phyloP scores from a whole-genome alignment of 2,329 filamentous ascomycete genomes.

The Aotearoamyces nothofagi region DNA sequence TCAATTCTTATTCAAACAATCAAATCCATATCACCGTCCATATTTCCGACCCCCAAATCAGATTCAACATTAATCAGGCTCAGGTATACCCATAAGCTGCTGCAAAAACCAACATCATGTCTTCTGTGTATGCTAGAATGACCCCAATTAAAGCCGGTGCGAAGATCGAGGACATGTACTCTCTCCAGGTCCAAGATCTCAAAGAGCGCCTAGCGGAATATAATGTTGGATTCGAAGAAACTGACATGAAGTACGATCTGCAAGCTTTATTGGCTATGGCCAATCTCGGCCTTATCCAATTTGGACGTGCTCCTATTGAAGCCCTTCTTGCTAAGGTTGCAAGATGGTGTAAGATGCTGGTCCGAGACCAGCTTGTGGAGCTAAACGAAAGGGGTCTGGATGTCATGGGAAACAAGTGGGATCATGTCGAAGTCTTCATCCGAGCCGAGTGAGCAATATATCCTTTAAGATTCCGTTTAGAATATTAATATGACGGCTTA shows the following conservation, averaged over 20 bases:
- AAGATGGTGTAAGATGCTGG: constrained; percentile 1
- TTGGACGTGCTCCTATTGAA: no score
- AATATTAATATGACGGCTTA: no score
- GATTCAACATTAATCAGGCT: no score
- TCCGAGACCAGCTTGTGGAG: background rate
- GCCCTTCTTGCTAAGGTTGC: background rate
- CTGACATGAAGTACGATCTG: background rate
- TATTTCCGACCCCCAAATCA: no score
- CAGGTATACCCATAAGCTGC: no score
- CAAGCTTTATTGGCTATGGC: constrained; percentile 1
- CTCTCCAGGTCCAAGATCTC: background rate
- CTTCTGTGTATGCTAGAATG: no score
- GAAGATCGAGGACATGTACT: constrained; percentile 1
- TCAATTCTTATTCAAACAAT: no score
- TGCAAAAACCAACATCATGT: no score
- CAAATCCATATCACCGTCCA: no score
- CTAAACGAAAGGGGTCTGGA: background rate
- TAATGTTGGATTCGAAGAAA: background rate
- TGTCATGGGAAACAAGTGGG: constrained; percentile 1
- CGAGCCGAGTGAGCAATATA: constrained; percentile 2
- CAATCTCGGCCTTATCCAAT: background rate
- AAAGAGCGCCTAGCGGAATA: no score
- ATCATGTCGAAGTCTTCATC: constrained; percentile 1
- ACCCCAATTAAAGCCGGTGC: constrained; percentile 1
- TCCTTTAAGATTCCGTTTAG: no score